These are phyloP conservation scores for Alternaria alternata DNA, from an alignment of 2,329 filamentous ascomycete genomes.

Conservation along the genomic window DNA sequence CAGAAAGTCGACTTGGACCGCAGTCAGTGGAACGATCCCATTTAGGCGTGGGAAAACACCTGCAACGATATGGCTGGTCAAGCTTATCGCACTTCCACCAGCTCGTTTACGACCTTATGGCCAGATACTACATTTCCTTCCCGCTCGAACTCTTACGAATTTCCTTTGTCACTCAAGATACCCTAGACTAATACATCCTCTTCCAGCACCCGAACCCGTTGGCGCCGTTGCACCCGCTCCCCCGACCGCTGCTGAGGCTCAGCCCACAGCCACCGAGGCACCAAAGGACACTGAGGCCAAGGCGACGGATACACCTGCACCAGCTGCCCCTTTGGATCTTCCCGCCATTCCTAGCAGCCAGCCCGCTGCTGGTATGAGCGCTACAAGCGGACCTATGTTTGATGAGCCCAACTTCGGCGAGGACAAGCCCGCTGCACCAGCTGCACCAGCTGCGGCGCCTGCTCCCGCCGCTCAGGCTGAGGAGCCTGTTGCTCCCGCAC, in stretches of 20 bases:
- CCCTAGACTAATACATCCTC: constrained; percentile 33
- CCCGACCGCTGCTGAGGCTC: constrained; percentile 37
- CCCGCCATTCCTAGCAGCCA: constrained; percentile 37
- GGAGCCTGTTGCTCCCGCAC: constrained; percentile 5
- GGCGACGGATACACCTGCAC: constrained; percentile 20
- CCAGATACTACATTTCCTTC: constrained; percentile 4
- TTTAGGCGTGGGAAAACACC: constrained; percentile 8
- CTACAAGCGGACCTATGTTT: constrained; percentile 49
- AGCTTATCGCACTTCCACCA: not conserved
- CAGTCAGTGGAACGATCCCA: constrained; percentile 17
- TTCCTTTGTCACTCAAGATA: constrained; percentile 22
- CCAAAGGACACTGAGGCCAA: constrained; percentile 30
- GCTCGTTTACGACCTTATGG: constrained; percentile 8
- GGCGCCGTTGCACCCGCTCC: constrained; percentile 41
- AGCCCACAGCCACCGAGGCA: constrained; percentile 29
- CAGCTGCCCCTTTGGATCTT: constrained; percentile 26
- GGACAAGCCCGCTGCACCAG: constrained; percentile 24
- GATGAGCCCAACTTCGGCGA: constrained; percentile 42
- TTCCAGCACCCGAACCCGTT: constrained; percentile 44
- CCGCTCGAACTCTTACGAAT: not conserved
- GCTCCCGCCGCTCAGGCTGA: constrained; percentile 11
- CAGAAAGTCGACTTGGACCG: constrained; percentile 28
- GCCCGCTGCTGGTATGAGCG: constrained; percentile 50
- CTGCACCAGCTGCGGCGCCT: constrained; percentile 26
- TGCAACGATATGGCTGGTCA: not conserved